These are phyloP conservation scores for Pterulicium gracile DNA, from an alignment of 1,284 basidiomycete genomes.

Conservation along the genomic window DNA sequence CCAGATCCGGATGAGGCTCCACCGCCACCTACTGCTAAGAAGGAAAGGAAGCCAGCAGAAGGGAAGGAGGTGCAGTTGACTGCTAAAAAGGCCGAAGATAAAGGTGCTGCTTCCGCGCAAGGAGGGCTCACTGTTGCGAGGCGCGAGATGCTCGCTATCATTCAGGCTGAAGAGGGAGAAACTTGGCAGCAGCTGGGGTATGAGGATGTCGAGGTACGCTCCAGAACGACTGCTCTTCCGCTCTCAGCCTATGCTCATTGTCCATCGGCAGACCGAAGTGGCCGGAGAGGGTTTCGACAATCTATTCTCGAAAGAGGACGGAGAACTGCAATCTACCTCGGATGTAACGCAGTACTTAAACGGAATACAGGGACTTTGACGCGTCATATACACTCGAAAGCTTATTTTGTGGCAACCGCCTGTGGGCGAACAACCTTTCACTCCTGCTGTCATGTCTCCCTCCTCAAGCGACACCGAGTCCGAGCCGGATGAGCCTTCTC, in stretches of 20 bases:
- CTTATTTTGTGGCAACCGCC: not conserved
- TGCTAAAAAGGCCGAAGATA: conserved; percentile 58
- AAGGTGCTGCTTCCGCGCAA: conserved; percentile 29
- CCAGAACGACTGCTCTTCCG: conserved; percentile 5
- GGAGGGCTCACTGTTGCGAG: conserved; percentile 51
- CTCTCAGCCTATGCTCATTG: conserved; percentile 9
- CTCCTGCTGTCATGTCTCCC: conserved; percentile 13
- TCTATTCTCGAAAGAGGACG: conserved; percentile 48
- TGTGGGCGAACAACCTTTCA: conserved; percentile 6
- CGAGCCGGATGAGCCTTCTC: conserved; percentile 19
- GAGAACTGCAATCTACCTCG: conserved; percentile 45
- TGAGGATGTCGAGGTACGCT: conserved; percentile 48
- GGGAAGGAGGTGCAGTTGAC: conserved; percentile 68
- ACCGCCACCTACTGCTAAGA: conserved; percentile 33
- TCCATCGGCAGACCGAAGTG: conserved; percentile 35
- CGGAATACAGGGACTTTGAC: conserved; percentile 45
- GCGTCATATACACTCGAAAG: not conserved
- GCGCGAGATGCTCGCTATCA: conserved; percentile 62
- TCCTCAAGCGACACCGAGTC: conserved; percentile 29
- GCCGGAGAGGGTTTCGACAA: conserved; percentile 45
- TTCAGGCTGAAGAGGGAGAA: conserved; percentile 66
- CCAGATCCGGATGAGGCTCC: conserved; percentile 65
- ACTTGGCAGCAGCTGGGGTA: conserved; percentile 57
- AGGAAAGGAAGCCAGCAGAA: conserved; percentile 52
- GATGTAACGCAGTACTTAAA: conserved; percentile 51